Base-by-base conservation (phyloP, 2,329 filamentous ascomycete species). In the Ceratocystis variospora region DNA sequence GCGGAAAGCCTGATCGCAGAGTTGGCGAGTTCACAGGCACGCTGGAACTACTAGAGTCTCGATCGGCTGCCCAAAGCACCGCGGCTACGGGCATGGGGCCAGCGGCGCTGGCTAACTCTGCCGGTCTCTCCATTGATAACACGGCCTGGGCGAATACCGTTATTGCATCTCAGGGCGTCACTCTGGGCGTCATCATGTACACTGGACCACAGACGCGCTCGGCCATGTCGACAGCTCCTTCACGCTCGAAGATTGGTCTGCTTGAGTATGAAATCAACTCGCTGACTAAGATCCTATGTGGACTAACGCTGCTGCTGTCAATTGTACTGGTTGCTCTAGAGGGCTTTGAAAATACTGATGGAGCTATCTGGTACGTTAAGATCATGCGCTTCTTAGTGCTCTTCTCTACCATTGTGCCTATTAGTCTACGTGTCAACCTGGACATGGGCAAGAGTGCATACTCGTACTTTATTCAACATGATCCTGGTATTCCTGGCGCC, bases 91-190 rank as follows among this genome's bases (percentile, higher is more conserved):
- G 61, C 15, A 63, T 66, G 41, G 64, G 61, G 12, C 77, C 64
- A 31, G 66, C 61, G 5, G 62, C 67, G 3, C 62, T 69, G 41
- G 70, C 76, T 17, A 83, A 83, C 67, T 89, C 87, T 4, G 83
- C 87, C 1, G 86, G 92, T 1, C 79, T 99, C 46, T 90, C 85
- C 1, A 96, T 99, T 69, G 94, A 99, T 76, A 96, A 99, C 73
- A 97, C 94, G 6, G 94, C 95, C 8, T 99, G 95, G 94, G 93
- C 93, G 19, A 99, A 97, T 73, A 99, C 94, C 0, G 89, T 99
- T 28, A 88, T 99, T 68, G 94, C 94, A 0, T 97, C 93, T 0
- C 94, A 92, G 73, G 93, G 89, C 0, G 89, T 84, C 3, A 94
- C 94, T 0, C 80, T 96, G 67, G 93, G 92, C 1, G 90, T 92